Base-by-base conservation (phyloP, 129 eudicot genomes). In the Dittrichia graveolens region DNA sequence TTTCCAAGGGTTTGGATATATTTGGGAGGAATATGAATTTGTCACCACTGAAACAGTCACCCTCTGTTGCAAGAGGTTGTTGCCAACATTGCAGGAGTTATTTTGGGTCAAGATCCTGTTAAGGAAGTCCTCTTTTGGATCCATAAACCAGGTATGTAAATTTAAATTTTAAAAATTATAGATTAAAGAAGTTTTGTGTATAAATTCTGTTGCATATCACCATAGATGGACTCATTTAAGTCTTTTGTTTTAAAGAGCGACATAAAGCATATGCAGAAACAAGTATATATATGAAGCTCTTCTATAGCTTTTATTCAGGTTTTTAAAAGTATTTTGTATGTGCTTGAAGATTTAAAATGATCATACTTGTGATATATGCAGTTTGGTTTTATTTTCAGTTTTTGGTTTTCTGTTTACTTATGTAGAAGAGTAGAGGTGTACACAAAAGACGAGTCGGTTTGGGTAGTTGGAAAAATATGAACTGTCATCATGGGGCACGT, bases 61-160 rank as follows among this genome's bases (percentile, higher is more conserved):
- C 31, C 40, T 40, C 40, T 14, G 24, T 24, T 57, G 62, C 62
- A 57, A 57, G 40, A 31, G 9, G 62, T 8, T 5, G 62, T 24
- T 13, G 40, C 62, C 40, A 24, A 56, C 62, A 56, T 56, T 56
- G 62, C 62, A 24, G 62, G n/a, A 1, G n/a, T 56, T 11, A 10
- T 53, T 53, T 53, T 35, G 34, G 59, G 59, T 15, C 59, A 53
- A 10, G 59, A 31, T 53, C 59, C 35, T 53, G 59, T 53, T 16
- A 53, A 53, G 34, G 59, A 16, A 53, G 59, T 53, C 12, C 59
- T 53, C 35, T 53, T 53, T 53, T 53, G 59, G 35, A 53, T 53
- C 59, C 59, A 0, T 53, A 53, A 53, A 53, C 59, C 34, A 53
- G 59, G 59, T 53, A 16, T 53, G 18, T 11, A 13, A 0, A n/a